These are phyloP conservation scores for Acanthamoeba healyi DNA, from an alignment of 208 protist species.

Conservation along the genomic window DNA sequence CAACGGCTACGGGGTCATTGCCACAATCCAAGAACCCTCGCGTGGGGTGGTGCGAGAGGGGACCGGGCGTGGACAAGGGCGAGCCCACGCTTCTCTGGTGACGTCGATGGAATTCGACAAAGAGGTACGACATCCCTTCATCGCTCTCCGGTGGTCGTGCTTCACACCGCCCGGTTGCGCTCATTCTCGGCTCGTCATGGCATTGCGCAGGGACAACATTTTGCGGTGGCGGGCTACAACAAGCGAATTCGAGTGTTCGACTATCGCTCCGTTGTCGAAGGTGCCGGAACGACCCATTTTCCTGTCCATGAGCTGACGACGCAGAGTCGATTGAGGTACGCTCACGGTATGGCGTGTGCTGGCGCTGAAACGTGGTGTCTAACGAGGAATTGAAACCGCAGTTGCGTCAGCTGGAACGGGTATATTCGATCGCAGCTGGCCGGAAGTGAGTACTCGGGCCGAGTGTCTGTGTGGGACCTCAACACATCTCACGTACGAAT, in stretches of 20 bases:
- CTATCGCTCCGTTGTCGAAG: conserved; percentile 20
- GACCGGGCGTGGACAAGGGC: background rate
- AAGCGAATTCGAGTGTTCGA: conserved; percentile 51
- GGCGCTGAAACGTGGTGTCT: no score
- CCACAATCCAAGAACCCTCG: background rate
- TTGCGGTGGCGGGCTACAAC: conserved; percentile 68
- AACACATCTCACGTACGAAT: background rate
- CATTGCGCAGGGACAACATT: conserved; percentile 47
- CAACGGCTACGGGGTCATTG: background rate
- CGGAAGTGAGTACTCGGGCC: conserved; percentile 76
- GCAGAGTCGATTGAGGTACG: conserved; percentile 71
- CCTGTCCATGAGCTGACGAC: conserved; percentile 77
- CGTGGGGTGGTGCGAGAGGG: background rate
- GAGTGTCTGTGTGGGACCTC: conserved; percentile 80
- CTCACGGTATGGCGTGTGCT: background rate
- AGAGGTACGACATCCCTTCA: background rate
- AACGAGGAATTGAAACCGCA: background rate
- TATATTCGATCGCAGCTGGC: conserved; percentile 80
- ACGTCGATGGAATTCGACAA: conserved; percentile 34
- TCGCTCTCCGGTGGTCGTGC: background rate
- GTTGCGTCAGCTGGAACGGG: conserved; percentile 80
- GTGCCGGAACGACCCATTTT: conserved; percentile 61
- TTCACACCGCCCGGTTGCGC: background rate
- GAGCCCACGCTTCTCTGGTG: background rate
- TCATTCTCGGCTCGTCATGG: background rate